Conservation (phyloP, 2,329 filamentous ascomycete genomes). For the Paecilomyces sp. region DNA sequence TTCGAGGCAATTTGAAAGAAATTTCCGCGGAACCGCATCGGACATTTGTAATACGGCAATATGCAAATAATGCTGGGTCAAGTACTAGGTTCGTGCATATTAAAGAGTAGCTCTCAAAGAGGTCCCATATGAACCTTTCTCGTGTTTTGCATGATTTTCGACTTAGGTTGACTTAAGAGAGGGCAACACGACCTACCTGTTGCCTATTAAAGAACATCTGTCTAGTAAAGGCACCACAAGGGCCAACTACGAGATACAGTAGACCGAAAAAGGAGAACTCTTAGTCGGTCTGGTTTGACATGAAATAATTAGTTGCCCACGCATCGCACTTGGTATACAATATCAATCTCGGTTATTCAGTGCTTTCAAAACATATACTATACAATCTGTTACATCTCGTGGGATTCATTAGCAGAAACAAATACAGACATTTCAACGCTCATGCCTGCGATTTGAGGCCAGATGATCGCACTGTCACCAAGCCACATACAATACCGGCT, state of each 20-base stretch:
- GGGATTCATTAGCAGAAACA: background rate
- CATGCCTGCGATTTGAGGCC: background rate
- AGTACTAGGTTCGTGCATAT: background rate
- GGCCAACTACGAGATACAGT: no score
- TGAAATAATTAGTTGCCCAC: background rate
- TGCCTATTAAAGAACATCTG: no score
- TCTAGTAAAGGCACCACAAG: no score
- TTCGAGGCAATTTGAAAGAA: background rate
- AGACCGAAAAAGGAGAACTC: no score
- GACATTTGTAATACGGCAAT: no score
- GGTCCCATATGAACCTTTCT: no score
- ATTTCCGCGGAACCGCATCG: background rate
- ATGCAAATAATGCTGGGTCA: background rate
- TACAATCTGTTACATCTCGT: background rate
- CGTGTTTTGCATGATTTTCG: no score
- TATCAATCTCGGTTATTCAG: background rate
- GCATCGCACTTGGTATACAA: background rate
- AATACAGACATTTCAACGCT: background rate
- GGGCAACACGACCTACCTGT: no score
- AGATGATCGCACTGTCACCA: conserved; percentile 3
- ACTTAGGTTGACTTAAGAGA: no score
- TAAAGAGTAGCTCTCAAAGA: no score
- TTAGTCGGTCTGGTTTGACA: no score
- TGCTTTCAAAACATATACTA: background rate
- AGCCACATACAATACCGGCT: conserved; percentile 21